Conservation (phyloP, 2,329 filamentous ascomycete genomes). For the Alternaria rosae region DNA sequence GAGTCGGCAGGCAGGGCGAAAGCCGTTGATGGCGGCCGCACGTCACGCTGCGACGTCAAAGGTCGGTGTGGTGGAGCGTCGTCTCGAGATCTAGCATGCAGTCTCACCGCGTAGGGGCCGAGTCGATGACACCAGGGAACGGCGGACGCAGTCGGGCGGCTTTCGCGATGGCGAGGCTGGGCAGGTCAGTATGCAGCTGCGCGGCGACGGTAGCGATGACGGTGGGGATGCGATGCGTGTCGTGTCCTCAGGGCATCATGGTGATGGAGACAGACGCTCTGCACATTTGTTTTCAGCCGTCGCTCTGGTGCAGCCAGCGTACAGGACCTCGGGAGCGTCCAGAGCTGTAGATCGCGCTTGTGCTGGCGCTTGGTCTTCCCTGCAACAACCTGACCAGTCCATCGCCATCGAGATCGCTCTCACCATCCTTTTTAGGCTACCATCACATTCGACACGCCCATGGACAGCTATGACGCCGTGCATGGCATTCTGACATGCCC, state of each 20-base stretch:
- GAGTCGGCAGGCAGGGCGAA: slow-evolving; percentile 7
- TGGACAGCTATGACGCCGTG: slow-evolving; percentile 2
- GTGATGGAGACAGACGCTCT: background rate
- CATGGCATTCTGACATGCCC: slow-evolving; percentile 12
- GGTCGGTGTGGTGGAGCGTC: slow-evolving; percentile 14
- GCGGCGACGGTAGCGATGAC: background rate
- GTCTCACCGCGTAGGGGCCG: slow-evolving; percentile 4
- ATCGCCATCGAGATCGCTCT: background rate
- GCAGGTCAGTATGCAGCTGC: background rate
- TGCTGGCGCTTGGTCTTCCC: background rate
- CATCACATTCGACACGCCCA: background rate
- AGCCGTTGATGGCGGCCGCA: slow-evolving; percentile 21
- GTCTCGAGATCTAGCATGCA: slow-evolving; percentile 6
- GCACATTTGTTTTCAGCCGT: slow-evolving; percentile 1
- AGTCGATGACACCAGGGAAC: background rate
- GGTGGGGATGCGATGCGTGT: background rate
- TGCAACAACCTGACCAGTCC: background rate
- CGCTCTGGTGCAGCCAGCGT: background rate
- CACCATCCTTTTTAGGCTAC: background rate
- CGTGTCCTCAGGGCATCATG: slow-evolving; percentile 3
- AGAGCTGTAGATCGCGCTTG: slow-evolving; percentile 4
- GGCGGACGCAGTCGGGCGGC: background rate
- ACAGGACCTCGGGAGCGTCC: background rate
- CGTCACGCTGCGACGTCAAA: slow-evolving; percentile 13
- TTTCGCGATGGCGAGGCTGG: background rate